Base-by-base conservation (phyloP, 257 asterid species). In the Solanum ahanhuiri region DNA sequence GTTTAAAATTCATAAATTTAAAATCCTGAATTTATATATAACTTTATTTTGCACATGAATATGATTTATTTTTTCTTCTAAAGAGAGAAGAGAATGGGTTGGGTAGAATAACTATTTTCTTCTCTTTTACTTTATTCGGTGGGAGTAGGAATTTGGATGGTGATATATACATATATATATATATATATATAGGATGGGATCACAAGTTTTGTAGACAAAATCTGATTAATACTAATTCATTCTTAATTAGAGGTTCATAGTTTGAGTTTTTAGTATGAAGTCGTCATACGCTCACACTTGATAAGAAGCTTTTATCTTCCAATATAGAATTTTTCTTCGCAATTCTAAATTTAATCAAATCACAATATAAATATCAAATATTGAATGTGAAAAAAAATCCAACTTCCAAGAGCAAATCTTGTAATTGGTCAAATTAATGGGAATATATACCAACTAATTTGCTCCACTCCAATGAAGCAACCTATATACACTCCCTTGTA, bases 11-110 rank as follows among this genome's bases (percentile, higher is more conserved):
- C 8, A 28, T 67, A 67, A 28, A 28, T 6, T 67, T 28, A 2
- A 67, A 67, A 67, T 67, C 1, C 0, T 67, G 0, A 14, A 28
- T 67, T 28, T 6, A 28, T 0, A 9, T 3, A 0, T 3, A 67
- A 25, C 17, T 67, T 67, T 28, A 28, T 25, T 67, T 67, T 67
- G 37, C 22, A 28, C 73, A 28, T 69, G 12, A 69, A 69, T 69
- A 69, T 25, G 41, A 14, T 14, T 69, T 28, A 30, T 30, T 15
- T 31, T 30, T 30, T 14, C 11, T 14, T 18, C 18, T 15, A 22
- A 70, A 20, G 81, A 7, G 4, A 72, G 31, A 72, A 72, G 81
- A 37, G 28, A 20, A 34, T 34, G 51, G 51, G 48, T 8, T 72
- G 81, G 9, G 51, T 20, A 71, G 48, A 5, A 34, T 71, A 18